Conservation (phyloP, 305 asterid species). For the Ruellia speciosa region DNA sequence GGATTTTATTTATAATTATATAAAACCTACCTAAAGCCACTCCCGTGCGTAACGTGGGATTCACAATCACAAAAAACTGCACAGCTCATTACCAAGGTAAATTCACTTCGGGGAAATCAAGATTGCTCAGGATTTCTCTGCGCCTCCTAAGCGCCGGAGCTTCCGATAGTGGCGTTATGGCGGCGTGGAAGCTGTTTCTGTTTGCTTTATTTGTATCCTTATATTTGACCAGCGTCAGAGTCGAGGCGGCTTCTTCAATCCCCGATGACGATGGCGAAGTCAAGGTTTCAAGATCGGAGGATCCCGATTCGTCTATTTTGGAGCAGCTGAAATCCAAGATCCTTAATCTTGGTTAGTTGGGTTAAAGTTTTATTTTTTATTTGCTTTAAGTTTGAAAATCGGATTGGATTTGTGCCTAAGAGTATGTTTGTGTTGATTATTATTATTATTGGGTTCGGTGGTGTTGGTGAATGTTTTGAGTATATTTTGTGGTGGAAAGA, state of each 20-base stretch:
- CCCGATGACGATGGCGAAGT: slow-evolving; percentile 31
- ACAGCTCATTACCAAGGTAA: not conserved
- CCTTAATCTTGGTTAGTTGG: slow-evolving; percentile 53
- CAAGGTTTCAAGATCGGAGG: slow-evolving; percentile 36
- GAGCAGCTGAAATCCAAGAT: slow-evolving; percentile 55
- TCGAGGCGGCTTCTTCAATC: slow-evolving; percentile 35
- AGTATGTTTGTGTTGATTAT: not conserved
- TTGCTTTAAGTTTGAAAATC: slow-evolving; percentile 14
- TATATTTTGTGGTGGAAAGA: slow-evolving; percentile 1
- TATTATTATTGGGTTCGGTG: not conserved
- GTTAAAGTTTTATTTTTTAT: slow-evolving; percentile 1
- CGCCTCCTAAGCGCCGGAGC: slow-evolving; percentile 30
- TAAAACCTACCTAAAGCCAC: not conserved
- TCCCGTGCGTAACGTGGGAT: not conserved
- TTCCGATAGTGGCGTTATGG: slow-evolving; percentile 34
- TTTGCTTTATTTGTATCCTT: slow-evolving; percentile 29
- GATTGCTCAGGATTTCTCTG: slow-evolving; percentile 19
- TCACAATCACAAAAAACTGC: not conserved
- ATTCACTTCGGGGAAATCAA: not conserved
- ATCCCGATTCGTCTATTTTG: slow-evolving; percentile 31
- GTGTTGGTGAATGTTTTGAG: not conserved
- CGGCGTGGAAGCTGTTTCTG: slow-evolving; percentile 32
- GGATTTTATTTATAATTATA: too few species aligned
- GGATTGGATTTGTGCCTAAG: not conserved
- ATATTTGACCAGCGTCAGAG: slow-evolving; percentile 29